Base-by-base conservation (phyloP, 352 stramenopile genomes). In the Albugo candida region DNA sequence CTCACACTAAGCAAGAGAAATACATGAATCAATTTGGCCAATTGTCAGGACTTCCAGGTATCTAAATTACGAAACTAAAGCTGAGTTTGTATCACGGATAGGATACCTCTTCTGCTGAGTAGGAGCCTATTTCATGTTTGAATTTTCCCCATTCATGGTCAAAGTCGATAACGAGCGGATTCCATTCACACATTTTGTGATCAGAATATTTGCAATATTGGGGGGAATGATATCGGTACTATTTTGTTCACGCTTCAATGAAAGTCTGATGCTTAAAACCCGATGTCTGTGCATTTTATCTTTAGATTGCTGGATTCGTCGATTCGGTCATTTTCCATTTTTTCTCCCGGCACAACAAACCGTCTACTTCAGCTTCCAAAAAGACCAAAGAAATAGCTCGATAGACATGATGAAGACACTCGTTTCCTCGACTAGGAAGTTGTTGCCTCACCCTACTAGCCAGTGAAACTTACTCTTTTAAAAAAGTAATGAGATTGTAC, bases 51-150 rank as follows among this genome's bases (percentile, higher is more conserved):
- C 68, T 89, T 11, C 76, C 76, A 46, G 68, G 68, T 77, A 51
- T 27, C 35, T 41, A 16, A 10, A 43, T 8, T 8, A 10, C 14
- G 16, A 41, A 41, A 14, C 16, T 16, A 14, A 14, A 41, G 36
- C 16, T 41, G 36, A 14, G 14, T 14, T 16, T 41, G 14, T 16
- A 41, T 41, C 36, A 41, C 16, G 36, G 16, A 14, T 41, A 14
- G 36, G 14, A 16, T 14, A 14, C 14, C 16, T 41, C 14, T 14
- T 41, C 36, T 14, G 14, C 16, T 16, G 5, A 8, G 0, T 37
- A 81, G 77, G 77, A 45, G 65, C 74, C 16, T 91, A 83, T 51
- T 91, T 91, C 43, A 73, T 87, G 31, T 91, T 85, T 35, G 77
- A 91, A 41, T 46, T 91, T 20, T 87, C 74, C 24, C 74, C 77